Base-by-base conservation (phyloP, 75 land plant species). In the Pinus albicaulis region DNA sequence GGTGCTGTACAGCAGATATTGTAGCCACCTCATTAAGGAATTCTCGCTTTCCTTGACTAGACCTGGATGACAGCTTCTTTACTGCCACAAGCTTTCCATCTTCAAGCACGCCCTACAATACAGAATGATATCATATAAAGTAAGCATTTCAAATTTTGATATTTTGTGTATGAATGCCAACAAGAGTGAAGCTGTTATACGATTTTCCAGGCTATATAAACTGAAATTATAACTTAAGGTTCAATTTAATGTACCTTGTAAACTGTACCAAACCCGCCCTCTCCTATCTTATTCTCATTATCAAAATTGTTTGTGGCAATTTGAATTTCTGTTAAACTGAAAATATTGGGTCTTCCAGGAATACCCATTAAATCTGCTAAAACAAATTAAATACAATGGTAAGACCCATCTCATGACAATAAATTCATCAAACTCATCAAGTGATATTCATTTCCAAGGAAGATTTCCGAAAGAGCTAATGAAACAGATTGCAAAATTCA, bases 181-280 rank as follows among this genome's bases (percentile, higher is more conserved):
- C 4, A 63, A 63, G 31, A 63, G 3, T 28, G 31, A 63, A 63
- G 66, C 36, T 63, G 17, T 28, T 63, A 28, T 48, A 48, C 11
- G 12, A 48, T 48, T 48, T 48, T 48, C 12, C 2, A 48, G 53
- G 53, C 11, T 48, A 48, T 48, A 48, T 48, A 10, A 48, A 48
- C 16, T 28, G 2, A 2, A 31, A 34, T 28, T 64, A 64, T 34
- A 64, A 15, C 38, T 34, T 7, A 34, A 64, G 38, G 41, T 64
- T 10, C 68, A 64, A 28, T 64, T 31, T 31, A 64, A 64, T 64
- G 34, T 64, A 81, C 82, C 82, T 81, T 81, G 74, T 79, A 81
- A 80, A 81, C 82, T 26, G 74, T 75, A 10, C 82, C 82, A 70
- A 79, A 81, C 53, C 74, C 75, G 5, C 82, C 82, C 57, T 81